Evolutionary conservation across 768 basidiomycete species (phyloP).

Genomic region (Calocera viscosa): DNA sequence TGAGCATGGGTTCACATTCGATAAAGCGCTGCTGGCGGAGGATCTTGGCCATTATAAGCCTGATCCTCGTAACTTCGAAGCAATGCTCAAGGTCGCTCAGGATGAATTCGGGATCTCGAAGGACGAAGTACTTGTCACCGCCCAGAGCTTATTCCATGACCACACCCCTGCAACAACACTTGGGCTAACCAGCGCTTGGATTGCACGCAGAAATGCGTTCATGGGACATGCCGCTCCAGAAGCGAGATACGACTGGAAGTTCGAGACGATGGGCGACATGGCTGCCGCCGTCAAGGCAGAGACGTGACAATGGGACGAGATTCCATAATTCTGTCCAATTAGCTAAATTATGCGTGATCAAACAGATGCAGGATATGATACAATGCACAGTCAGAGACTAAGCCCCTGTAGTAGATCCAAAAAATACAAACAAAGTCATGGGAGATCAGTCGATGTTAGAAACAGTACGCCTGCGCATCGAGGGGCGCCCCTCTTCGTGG

Average conservation of each 20-base stretch:
- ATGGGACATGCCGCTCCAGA: slow-evolving; percentile 31
- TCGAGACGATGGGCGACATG: slow-evolving; percentile 48
- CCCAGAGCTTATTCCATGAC: slow-evolving; percentile 56
- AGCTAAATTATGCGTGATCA: background rate
- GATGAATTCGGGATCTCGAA: slow-evolving; percentile 25
- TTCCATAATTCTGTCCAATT: background rate
- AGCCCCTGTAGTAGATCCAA: background rate
- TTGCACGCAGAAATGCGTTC: slow-evolving; percentile 42
- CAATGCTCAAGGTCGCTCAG: slow-evolving; percentile 36
- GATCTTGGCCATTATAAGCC: slow-evolving; percentile 67
- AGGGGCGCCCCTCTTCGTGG: background rate
- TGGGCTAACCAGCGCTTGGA: slow-evolving; percentile 53
- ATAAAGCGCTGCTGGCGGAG: slow-evolving; percentile 56
- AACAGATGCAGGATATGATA: background rate
- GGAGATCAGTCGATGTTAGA: background rate
- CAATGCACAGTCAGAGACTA: background rate
- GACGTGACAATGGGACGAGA: background rate
- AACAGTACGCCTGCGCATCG: background rate
- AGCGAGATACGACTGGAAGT: slow-evolving; percentile 30
- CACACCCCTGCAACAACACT: slow-evolving; percentile 46
- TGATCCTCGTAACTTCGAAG: slow-evolving; percentile 40
- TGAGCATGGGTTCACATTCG: slow-evolving; percentile 43
- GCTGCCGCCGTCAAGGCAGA: slow-evolving; percentile 45
- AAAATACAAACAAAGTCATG: background rate
- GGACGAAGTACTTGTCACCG: slow-evolving; percentile 44